Evolutionary conservation across 1,284 basidiomycete genomes (phyloP), one percentile per base, ranked within the genome.

Genomic region (Sanghuangporus baumii): DNA sequence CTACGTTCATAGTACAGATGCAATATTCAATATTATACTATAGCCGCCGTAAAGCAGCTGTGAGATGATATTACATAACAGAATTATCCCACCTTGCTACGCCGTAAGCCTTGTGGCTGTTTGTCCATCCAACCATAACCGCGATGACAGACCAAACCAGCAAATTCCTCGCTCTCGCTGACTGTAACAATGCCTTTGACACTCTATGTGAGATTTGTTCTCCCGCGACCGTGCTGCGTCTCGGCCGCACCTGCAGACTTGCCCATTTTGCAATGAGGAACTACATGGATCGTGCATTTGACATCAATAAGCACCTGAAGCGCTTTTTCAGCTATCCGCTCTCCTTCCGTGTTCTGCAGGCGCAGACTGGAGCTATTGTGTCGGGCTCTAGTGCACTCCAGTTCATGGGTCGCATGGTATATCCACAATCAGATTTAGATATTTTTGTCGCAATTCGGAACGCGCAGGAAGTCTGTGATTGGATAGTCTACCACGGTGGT

Each of bases 331-430:
- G 23, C 4, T 55, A 65, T 40, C 62, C 66, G 14, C 26, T 66
- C 36, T 48, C 26, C 11, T 69, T 68, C 46, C 63, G 68, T 8
- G 43, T 23, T n/a, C 51, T 69, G 8, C 67, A 67, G 51, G 67
- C 67, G 20, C 38, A 46, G 18, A 67, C 67, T 11, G 62, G 60
- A 7, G 59, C 62, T 5, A 36, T 69, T 51, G 58, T 69, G 12
- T 66, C 65, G 1, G 68, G 68, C 5, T 68, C 67, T 5, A 57
- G 47, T 12, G 67, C 68, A 0, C 59, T 69, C 8, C 67, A 69
- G 55, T 66, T 68, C 47, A 60, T 69, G 36, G 64, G 64, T 38
- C 51, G 67, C 9, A 63, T 61, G 23, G 47, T 61, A 31, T 69
- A 69, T 55, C 51, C 59, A 2, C 55, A 68, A 2, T 66, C 64